Evolutionary conservation across 495 filamentous ascomycete genomes (phyloP).

Genomic region (Corynascus novoguineensis): DNA sequence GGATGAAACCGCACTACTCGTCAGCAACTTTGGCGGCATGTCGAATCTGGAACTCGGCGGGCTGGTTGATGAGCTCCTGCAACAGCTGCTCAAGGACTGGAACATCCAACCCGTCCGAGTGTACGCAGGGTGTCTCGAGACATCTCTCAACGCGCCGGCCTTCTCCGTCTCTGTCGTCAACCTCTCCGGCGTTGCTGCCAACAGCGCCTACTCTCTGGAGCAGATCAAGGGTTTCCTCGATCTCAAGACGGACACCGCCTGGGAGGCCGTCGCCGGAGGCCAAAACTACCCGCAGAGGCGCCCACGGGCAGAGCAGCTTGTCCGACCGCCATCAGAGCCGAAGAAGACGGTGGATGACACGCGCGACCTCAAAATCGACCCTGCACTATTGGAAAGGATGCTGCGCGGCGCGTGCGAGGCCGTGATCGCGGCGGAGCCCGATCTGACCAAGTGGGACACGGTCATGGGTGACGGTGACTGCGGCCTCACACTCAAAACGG

Average conservation of each 20-base stretch:
- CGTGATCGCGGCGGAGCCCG: slow-evolving; percentile 50
- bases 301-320: slow-evolving; percentile 37
- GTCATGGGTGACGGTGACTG: slow-evolving; percentile 63
- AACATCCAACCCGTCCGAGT: slow-evolving; percentile 41
- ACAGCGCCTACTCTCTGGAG: slow-evolving; percentile 35
- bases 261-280: slow-evolving; percentile 41
- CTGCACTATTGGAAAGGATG: slow-evolving; percentile 42
- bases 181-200: slow-evolving; percentile 44
- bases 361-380: slow-evolving; percentile 41
- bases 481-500: slow-evolving; percentile 53
- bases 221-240: slow-evolving; percentile 53
- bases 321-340: slow-evolving; percentile 32
- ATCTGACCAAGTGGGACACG: slow-evolving; percentile 57
- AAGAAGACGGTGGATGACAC: slow-evolving; percentile 32
- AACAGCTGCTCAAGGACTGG: slow-evolving; percentile 41
- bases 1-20: slow-evolving; percentile 52
- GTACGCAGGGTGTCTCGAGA: slow-evolving; percentile 48
- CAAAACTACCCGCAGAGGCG: slow-evolving; percentile 31
- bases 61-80: slow-evolving; percentile 48
- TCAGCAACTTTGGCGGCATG: slow-evolving; percentile 61
- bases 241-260: slow-evolving; percentile 48
- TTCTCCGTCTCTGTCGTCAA: slow-evolving; percentile 58
- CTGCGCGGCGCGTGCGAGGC: slow-evolving; percentile 47
- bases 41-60: slow-evolving; percentile 57
- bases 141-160: slow-evolving; percentile 57